phyloP scores from a whole-genome alignment of 2,329 filamentous ascomycete species.

The Paramyrothecium sp. region DNA sequence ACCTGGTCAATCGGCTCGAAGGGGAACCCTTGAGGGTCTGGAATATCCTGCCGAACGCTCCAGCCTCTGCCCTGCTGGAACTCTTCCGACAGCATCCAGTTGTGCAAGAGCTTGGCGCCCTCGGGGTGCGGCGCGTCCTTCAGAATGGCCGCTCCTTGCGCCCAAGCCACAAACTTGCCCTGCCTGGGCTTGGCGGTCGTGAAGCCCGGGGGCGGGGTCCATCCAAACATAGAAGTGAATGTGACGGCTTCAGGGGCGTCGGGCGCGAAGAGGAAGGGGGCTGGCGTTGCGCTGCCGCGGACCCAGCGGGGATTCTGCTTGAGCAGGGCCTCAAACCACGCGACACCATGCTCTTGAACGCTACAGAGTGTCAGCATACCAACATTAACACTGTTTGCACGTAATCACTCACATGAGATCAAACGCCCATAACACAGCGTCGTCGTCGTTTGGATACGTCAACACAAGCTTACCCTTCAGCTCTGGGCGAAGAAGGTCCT shows the following conservation, averaged over 20 bases:
- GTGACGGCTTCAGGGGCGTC: constrained; percentile 28
- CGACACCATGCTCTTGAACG: constrained; percentile 36
- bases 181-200: constrained; percentile 28
- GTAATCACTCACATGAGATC: constrained; percentile 40
- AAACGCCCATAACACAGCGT: constrained; percentile 51
- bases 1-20: constrained; percentile 22
- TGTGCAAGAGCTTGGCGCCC: constrained; percentile 48
- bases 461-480: constrained; percentile 53
- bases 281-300: constrained; percentile 45
- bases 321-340: constrained; percentile 46
- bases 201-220: constrained; percentile 13
- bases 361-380: constrained; percentile 15
- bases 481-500: constrained; percentile 43
- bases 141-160: constrained; percentile 46
- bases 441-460: constrained; percentile 58
- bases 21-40: constrained; percentile 22
- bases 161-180: constrained; percentile 45
- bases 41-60: constrained; percentile 34
- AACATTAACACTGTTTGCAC: neutral
- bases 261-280: constrained; percentile 25
- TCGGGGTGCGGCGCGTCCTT: constrained; percentile 47
- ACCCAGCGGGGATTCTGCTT: constrained; percentile 52
- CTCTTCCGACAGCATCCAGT: constrained; percentile 41
- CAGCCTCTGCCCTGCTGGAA: constrained; percentile 29
- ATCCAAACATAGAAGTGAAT: constrained; percentile 26